phyloP scores from a whole-genome alignment of 2,329 filamentous ascomycete species.

The Xylariaceae sp. region DNA sequence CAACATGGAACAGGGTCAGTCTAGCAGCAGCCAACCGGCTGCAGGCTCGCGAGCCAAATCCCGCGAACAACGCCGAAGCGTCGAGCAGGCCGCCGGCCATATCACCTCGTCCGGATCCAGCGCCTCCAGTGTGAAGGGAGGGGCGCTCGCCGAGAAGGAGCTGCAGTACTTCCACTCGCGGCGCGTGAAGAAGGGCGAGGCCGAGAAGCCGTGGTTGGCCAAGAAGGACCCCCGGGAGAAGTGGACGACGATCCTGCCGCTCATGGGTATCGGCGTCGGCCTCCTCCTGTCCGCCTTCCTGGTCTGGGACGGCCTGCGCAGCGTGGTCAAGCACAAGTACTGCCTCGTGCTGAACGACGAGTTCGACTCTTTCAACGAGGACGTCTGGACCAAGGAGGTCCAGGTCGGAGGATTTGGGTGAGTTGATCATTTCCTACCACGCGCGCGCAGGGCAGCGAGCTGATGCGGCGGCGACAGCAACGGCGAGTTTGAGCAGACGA shows the following conservation, averaged over 20 bases:
- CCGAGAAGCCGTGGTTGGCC: slow-evolving; percentile 71
- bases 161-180: slow-evolving; percentile 68
- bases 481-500: slow-evolving; percentile 75
- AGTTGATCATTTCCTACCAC: slow-evolving; percentile 19
- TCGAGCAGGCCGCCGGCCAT: no score
- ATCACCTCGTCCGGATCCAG: no score
- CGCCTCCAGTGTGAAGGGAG: no score
- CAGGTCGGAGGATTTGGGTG: slow-evolving; percentile 71
- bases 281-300: slow-evolving; percentile 61
- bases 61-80: no score
- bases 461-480: slow-evolving; percentile 44
- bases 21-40: no score
- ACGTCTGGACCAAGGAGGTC: slow-evolving; percentile 67
- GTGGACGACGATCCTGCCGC: slow-evolving; percentile 75
- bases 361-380: slow-evolving; percentile 50
- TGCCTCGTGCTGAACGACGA: slow-evolving; percentile 60
- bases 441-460: neutral
- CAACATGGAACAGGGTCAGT: no score
- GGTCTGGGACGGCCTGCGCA: slow-evolving; percentile 65
- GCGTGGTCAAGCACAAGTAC: slow-evolving; percentile 68
- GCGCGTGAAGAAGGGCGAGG: slow-evolving; percentile 61
- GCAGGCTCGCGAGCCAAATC: no score
- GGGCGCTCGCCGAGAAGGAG: no score
- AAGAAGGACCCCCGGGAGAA: slow-evolving; percentile 72
- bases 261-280: slow-evolving; percentile 63